Evolutionary conservation across 345 rosid species (phyloP), one percentile per base, ranked within the genome.

Genomic region (Psidium guajava): DNA sequence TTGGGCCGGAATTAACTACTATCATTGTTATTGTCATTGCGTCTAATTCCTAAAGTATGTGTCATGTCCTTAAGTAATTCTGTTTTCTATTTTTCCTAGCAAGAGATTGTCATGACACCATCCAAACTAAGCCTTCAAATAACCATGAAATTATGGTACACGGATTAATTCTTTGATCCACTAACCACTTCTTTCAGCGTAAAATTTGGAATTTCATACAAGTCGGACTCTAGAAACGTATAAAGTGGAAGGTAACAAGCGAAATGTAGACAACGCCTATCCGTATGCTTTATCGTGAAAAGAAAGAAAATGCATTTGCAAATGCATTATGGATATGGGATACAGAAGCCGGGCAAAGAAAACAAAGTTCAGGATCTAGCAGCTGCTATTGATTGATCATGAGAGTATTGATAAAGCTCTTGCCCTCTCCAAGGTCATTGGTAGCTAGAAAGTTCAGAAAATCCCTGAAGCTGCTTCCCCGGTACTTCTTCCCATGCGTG

Each of bases 381-480:
- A 51, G 40, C 82, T 83, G 40, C 82, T 83, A 84, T 8, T 85
- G 54, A 85, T 89, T 85, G 82, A 92, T 89, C 90, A 88, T 89
- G n/a, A 92, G 87, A 42, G 92, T 88, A 59, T 87, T 85, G 28
- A 93, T 88, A 84, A 94, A 94, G 86, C 89, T 89, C 50, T 87
- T 86, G 84, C 92, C 95, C 86, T 88, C 86, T 27, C 89, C 83
- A 82, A 95, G 74, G 24, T 90, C 95, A 61, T 88, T 93, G 24
- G 51, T 85, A 85, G 88, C 88, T 16, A 95, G 90, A 87, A 92
- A 94, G 81, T 91, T 83, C 83, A 93, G 90, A 58, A 92, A 94
- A 87, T 94, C 98, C 50, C 88, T 91, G 81, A 92, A 89, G 82
- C 93, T 94, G 85, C 95, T 95, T 16, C 88, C 94, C 87, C 47